These are phyloP conservation scores for Nicotiana knightiana DNA, from an alignment of 257 asterid genomes.

Conservation along the genomic window DNA sequence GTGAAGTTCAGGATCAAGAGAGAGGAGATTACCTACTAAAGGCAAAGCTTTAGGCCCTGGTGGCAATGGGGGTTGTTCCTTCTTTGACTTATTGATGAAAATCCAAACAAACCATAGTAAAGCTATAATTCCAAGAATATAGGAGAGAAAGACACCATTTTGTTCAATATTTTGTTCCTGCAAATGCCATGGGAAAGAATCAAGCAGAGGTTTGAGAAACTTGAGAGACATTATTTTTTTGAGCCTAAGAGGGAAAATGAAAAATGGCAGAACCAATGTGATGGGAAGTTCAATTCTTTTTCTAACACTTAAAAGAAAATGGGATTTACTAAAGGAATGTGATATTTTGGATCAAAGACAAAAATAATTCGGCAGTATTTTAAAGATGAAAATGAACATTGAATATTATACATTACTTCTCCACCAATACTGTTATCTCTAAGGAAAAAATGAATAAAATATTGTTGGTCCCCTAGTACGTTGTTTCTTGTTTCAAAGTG, in stretches of 20 bases:
- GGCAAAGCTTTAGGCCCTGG: constrained; percentile 64
- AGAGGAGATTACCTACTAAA: constrained; percentile 59
- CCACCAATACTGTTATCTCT: too few relatives aligned
- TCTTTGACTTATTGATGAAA: constrained; percentile 6
- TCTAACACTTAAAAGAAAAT: neutral
- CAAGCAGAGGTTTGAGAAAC: neutral
- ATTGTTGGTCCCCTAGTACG: too few relatives aligned
- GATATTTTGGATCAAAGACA: neutral
- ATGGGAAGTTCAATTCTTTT: neutral
- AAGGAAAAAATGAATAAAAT: too few relatives aligned
- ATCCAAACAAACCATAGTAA: constrained; percentile 26
- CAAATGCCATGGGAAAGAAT: neutral
- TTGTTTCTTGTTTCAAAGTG: too few relatives aligned
- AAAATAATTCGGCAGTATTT: neutral
- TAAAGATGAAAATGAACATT: too few relatives aligned
- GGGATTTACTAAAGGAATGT: neutral
- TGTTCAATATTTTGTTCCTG: neutral
- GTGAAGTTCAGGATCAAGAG: constrained; percentile 69
- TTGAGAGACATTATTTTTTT: constrained; percentile 3
- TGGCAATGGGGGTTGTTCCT: constrained; percentile 24
- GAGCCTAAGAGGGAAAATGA: neutral
- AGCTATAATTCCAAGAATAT: constrained; percentile 21
- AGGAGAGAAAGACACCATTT: constrained; percentile 6
- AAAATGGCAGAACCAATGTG: neutral
- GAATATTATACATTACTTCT: too few relatives aligned